Evolutionary conservation across 2,329 filamentous ascomycete species (phyloP).

Genomic region (Colletotrichum sp.): DNA sequence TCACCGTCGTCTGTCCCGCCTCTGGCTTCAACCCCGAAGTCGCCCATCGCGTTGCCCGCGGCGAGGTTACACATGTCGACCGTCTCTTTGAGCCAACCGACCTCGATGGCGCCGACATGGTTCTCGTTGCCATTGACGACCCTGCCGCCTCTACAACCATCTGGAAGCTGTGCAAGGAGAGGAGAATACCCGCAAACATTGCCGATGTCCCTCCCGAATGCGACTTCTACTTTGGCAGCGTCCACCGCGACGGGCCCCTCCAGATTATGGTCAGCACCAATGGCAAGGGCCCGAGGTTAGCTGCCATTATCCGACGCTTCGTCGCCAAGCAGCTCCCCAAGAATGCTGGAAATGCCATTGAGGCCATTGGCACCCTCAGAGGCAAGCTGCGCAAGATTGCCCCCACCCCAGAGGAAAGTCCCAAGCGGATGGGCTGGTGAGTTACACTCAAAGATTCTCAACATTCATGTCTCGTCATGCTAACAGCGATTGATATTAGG

Average conservation of each 20-base stretch:
- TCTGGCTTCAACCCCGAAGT: slow-evolving; percentile 89
- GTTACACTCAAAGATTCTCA: slow-evolving; percentile 23
- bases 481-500: slow-evolving; percentile 49
- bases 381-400: slow-evolving; percentile 80
- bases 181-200: slow-evolving; percentile 88
- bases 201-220: slow-evolving; percentile 96
- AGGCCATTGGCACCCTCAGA: slow-evolving; percentile 81
- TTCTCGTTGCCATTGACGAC: slow-evolving; percentile 92
- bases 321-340: slow-evolving; percentile 79
- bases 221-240: slow-evolving; percentile 97
- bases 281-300: slow-evolving; percentile 90
- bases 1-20: slow-evolving; percentile 83
- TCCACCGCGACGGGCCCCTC: slow-evolving; percentile 91
- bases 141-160: slow-evolving; percentile 87
- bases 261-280: slow-evolving; percentile 99
- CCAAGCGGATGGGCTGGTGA: slow-evolving; percentile 89
- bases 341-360: slow-evolving; percentile 85
- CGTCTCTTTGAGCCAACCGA: slow-evolving; percentile 87
- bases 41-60: slow-evolving; percentile 75
- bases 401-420: slow-evolving; percentile 73
- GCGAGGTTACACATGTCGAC: slow-evolving; percentile 81
- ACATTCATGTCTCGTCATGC: neutral
- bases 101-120: slow-evolving; percentile 83
- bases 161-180: slow-evolving; percentile 92
- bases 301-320: slow-evolving; percentile 81